These are phyloP conservation scores for Kodamaea kakaduensis DNA, from an alignment of 805 yeast genomes.

Conservation along the genomic window DNA sequence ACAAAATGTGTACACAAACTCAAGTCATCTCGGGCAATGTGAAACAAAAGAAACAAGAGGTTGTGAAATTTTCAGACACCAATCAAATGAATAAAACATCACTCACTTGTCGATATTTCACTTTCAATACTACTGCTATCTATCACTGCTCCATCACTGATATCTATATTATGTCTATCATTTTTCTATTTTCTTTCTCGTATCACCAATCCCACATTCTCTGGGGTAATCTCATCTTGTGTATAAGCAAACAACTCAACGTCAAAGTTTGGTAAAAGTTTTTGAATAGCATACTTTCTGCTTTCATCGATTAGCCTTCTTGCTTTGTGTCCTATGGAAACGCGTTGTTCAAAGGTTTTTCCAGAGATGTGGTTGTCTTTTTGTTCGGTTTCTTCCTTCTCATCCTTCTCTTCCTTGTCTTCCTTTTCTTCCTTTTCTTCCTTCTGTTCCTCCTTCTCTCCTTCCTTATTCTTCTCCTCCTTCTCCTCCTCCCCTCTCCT, in stretches of 20 bases:
- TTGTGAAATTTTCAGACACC: no score
- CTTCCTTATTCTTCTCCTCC: conserved; percentile 9
- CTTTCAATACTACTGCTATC: no score
- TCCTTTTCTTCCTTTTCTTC: conserved; percentile 23
- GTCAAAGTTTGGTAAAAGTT: conserved; percentile 30
- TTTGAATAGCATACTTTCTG: conserved; percentile 47
- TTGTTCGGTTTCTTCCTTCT: not conserved
- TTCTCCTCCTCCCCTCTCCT: not conserved
- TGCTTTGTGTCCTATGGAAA: conserved; percentile 59
- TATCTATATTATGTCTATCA: no score
- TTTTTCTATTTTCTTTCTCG: not conserved
- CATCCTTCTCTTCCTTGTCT: conserved; percentile 2
- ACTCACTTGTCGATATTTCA: no score
- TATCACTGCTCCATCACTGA: no score
- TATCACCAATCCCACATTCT: conserved; percentile 54
- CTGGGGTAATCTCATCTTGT: conserved; percentile 54
- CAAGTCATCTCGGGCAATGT: no score
- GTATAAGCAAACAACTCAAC: conserved; percentile 60
- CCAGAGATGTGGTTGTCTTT: conserved; percentile 40
- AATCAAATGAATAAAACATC: no score
- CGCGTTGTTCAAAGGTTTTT: conserved; percentile 45
- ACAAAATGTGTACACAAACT: no score
- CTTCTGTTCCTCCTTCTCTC: conserved; percentile 24
- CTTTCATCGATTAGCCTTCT: conserved; percentile 75
- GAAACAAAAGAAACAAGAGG: no score